These are phyloP conservation scores for Arxiozyma telluris DNA, from an alignment of 1,139 yeast genomes.

Conservation along the genomic window DNA sequence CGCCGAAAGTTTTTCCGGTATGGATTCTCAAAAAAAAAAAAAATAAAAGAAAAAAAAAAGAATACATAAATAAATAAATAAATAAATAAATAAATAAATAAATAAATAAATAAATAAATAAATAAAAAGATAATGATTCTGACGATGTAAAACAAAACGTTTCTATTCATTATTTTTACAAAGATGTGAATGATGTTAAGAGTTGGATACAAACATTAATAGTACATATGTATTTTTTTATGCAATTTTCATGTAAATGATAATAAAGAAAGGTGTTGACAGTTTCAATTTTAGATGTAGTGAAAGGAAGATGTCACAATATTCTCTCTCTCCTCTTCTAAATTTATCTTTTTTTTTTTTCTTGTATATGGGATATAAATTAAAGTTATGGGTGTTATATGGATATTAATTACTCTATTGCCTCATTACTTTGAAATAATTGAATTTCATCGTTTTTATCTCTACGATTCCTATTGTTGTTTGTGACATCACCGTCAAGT, in stretches of 20 bases:
- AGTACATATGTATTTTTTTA: neutral
- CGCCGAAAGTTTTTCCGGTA: neutral
- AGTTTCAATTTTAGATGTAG: neutral
- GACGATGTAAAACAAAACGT: too few species aligned
- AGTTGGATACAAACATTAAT: neutral
- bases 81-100: too few species aligned
- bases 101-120: too few species aligned
- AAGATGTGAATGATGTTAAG: neutral
- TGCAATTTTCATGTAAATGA: too few species aligned
- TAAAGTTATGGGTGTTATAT: neutral
- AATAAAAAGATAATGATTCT: too few species aligned
- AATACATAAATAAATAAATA: too few species aligned
- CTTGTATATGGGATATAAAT: neutral
- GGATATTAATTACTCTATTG: neutral
- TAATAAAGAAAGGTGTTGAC: too few species aligned
- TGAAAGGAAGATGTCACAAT: neutral
- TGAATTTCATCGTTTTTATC: neutral
- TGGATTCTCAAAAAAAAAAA: neutral
- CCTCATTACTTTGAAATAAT: slow-evolving; percentile 2
- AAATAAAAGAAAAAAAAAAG: neutral
- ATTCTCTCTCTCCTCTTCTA: neutral
- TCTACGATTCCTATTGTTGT: neutral
- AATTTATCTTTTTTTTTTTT: too few species aligned
- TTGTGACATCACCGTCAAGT: neutral
- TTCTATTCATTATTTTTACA: neutral